Base-by-base conservation (phyloP, 2,329 filamentous ascomycete species). In the Pseudogymnoascus sp. region DNA sequence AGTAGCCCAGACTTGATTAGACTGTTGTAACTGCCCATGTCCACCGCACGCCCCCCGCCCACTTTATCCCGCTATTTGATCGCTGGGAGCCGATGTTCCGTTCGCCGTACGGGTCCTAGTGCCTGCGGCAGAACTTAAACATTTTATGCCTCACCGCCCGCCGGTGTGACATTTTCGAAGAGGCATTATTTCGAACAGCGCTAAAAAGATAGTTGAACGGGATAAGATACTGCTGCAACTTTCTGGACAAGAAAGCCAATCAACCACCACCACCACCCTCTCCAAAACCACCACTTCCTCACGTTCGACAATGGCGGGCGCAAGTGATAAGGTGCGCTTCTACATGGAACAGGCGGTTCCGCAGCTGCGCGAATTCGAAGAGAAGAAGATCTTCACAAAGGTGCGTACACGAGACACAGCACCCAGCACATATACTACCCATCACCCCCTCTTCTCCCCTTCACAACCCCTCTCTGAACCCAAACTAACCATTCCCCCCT, bases 281-380 rank as follows among this genome's bases (percentile, higher is more conserved):
- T 63, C 37, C 40, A 66, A 64, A 21, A 59, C 50, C 26, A 50
- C 44, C 63, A 26, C 42, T 46, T 10, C 42, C 21, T 26, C 42
- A 26, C 42, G 21, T 46, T 46, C 29, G 19, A 65, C 53, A 65
- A 96, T 96, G 91, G 85, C 92, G 1, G 88, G 86, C 44, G 88
- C 95, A 64, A 88, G 90, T 67, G 95, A 97, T 73, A 97, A 97
- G 77, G 95, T 93, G 63, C 90, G 93, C 64, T 97, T 93, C 77
- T 97, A 90, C 76, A 84, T 97, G 67, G 95, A 99, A 79, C 89
- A 93, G 69, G 89, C 90, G 1, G 90, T 97, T 46, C 91, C 93
- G 15, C 93, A 97, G 75, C 83, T 99, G 64, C 91, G 92, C 67
- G 92, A 96, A 71, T 96, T 91, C 75, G 90, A 96, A 76, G 85